Evolutionary conservation across 1,284 basidiomycete species (phyloP).

Genomic region (Taiwanofungus camphoratus): DNA sequence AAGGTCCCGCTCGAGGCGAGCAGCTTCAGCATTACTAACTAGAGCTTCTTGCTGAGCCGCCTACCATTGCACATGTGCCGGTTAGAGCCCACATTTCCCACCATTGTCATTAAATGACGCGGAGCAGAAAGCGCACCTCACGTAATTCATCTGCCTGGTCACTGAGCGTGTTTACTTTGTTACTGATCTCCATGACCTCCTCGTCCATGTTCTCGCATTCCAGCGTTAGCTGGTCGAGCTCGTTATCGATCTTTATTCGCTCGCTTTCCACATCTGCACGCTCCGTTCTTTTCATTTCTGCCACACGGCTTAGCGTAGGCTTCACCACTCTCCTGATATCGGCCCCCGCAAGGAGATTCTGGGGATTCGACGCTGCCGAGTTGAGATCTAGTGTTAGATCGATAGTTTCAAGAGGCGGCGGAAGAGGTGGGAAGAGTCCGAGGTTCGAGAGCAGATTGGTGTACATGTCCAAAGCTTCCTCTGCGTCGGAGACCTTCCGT

Average conservation of each 20-base stretch:
- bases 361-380: slow-evolving; percentile 60
- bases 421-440: slow-evolving; percentile 65
- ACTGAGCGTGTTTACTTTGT: slow-evolving; percentile 58
- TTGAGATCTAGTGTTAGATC: slow-evolving; percentile 75
- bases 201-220: slow-evolving; percentile 76
- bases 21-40: slow-evolving; percentile 55
- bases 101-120: not conserved
- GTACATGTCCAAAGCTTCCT: slow-evolving; percentile 75
- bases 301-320: slow-evolving; percentile 63
- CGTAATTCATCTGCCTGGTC: slow-evolving; percentile 77
- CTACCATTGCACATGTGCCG: slow-evolving; percentile 30
- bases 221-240: slow-evolving; percentile 68
- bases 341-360: slow-evolving; percentile 55
- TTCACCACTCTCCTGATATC: slow-evolving; percentile 66
- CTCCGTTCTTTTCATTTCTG: slow-evolving; percentile 63
- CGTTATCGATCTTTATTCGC: slow-evolving; percentile 71
- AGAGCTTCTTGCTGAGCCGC: slow-evolving; percentile 69
- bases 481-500: slow-evolving; percentile 70
- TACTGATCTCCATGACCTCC: slow-evolving; percentile 63
- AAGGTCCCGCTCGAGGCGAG: slow-evolving; percentile 60
- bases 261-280: slow-evolving; percentile 67
- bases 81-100: not conserved
- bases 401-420: slow-evolving; percentile 59
- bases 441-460: slow-evolving; percentile 66
- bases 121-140: slow-evolving; percentile 46